A percentile compares a stretch with the other conserved stretches of the same genome.
Conservation (phyloP, 768 basidiomycete species). For the Dacryopinax primogenitus region DNA sequence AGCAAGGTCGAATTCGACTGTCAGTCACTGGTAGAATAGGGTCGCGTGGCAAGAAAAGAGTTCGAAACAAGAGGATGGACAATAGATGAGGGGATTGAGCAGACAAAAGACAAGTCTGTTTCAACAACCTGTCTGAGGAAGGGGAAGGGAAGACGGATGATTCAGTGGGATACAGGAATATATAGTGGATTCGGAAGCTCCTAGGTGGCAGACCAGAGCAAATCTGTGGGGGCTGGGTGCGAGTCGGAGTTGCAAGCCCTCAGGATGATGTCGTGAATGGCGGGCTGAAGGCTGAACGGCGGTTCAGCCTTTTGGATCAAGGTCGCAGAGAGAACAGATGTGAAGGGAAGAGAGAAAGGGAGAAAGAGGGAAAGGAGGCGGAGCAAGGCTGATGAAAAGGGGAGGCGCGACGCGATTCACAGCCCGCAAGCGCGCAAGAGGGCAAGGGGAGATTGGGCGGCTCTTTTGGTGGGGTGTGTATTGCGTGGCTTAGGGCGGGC, state of each 20-base stretch:
- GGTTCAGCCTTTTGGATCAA: background rate
- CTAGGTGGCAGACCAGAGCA: background rate
- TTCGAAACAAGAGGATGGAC: background rate
- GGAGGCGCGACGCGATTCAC: conserved; percentile 6
- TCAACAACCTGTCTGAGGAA: conserved; percentile 8
- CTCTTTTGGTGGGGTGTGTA: background rate
- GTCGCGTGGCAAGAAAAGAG: background rate
- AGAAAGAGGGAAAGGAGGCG: conserved; percentile 8
- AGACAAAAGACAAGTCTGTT: conserved; percentile 7
- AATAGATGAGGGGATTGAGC: background rate
- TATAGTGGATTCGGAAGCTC: conserved; percentile 8
- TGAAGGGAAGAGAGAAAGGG: background rate
- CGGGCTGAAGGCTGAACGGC: conserved; percentile 3
- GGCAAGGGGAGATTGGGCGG: background rate
- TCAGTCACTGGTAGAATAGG: background rate
- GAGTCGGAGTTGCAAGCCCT: background rate
- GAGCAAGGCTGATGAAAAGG: conserved; percentile 4
- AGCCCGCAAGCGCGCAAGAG: background rate
- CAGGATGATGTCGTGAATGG: background rate
- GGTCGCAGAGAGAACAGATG: background rate
- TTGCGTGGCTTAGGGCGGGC: background rate
- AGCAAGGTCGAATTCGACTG: background rate
- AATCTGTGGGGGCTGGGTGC: background rate
- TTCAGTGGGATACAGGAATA: conserved; percentile 9
- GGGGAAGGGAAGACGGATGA: conserved; percentile 5